A percentile compares a stretch with the other conserved stretches of the same genome.
These are phyloP conservation scores for Populus hybrid DNA, from an alignment of 441 rosid species.

Conservation along the genomic window DNA sequence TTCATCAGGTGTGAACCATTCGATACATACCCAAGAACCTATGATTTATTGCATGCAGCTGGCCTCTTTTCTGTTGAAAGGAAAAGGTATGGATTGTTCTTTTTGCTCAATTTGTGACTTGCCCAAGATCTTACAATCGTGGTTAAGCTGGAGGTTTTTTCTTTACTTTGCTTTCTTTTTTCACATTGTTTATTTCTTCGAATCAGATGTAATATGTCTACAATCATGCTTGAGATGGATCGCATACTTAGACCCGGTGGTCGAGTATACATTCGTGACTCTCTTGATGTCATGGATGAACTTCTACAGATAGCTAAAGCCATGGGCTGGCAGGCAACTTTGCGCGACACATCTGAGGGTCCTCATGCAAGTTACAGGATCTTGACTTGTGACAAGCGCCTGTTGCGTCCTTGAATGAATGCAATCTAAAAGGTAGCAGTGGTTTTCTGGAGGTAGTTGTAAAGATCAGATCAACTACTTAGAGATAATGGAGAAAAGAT, in stretches of 20 bases:
- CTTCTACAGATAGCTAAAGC: constrained; percentile 75
- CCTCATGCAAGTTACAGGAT: constrained; percentile 93
- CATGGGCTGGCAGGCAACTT: constrained; percentile 68
- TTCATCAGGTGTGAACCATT: constrained; percentile 91
- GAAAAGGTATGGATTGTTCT: constrained; percentile 53
- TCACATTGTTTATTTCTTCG: background rate
- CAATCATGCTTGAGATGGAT: constrained; percentile 99
- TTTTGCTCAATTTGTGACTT: background rate
- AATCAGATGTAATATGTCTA: constrained; percentile 80
- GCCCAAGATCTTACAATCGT: background rate
- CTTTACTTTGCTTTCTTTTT: no score
- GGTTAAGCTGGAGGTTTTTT: background rate
- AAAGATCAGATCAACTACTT: constrained; percentile 7
- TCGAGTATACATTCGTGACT: constrained; percentile 77
- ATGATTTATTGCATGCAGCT: constrained; percentile 80
- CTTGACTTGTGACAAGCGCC: constrained; percentile 69
- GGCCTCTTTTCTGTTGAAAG: constrained; percentile 85
- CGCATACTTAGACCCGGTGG: constrained; percentile 97
- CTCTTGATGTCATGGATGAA: constrained; percentile 74
- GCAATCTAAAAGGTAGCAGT: background rate
- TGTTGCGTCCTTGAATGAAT: constrained; percentile 44
- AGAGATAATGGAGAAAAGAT: background rate
- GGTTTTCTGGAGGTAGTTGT: constrained; percentile 3
- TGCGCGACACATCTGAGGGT: constrained; percentile 92
- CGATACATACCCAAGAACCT: constrained; percentile 97